Conservation (phyloP, 1,284 basidiomycete species). For the Hypsizygus ulmarius region DNA sequence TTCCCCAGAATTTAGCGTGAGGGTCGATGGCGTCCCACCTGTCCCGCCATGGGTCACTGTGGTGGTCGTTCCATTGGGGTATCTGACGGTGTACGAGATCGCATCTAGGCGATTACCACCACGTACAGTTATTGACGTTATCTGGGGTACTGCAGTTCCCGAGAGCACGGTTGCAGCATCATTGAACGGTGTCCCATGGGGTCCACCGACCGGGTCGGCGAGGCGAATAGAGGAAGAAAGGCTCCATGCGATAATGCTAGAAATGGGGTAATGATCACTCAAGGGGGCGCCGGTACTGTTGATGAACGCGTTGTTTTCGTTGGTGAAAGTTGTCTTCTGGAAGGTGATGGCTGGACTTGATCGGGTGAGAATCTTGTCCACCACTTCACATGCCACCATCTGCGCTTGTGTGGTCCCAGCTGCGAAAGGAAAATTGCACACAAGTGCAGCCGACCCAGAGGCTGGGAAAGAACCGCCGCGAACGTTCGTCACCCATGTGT, state of each 20-base stretch:
- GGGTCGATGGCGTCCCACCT: conserved; percentile 31
- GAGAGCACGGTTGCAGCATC: conserved; percentile 26
- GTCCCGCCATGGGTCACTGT: conserved; percentile 33
- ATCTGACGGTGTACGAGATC: conserved; percentile 26
- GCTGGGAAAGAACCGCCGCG: conserved; percentile 23
- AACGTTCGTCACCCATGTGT: conserved; percentile 26
- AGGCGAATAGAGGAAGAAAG: conserved; percentile 30
- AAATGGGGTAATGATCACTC: conserved; percentile 37
- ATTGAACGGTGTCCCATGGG: conserved; percentile 33
- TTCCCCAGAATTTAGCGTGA: conserved; percentile 28
- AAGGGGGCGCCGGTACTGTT: conserved; percentile 27
- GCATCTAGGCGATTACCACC: conserved; percentile 32
- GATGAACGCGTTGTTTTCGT: conserved; percentile 34
- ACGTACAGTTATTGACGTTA: conserved; percentile 32
- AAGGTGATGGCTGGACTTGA: conserved; percentile 25
- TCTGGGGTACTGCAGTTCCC: conserved; percentile 21
- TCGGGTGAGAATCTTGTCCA: conserved; percentile 36
- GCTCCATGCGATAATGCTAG: conserved; percentile 30
- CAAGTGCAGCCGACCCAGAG: conserved; percentile 24
- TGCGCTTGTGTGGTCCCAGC: conserved; percentile 27
- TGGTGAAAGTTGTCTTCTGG: conserved; percentile 24
- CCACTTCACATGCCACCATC: conserved; percentile 34
- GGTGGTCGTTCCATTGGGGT: conserved; percentile 20
- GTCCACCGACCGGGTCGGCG: conserved; percentile 33
- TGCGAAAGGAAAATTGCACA: conserved; percentile 32